These are phyloP conservation scores for Cladosporium oxysporum DNA, from an alignment of 2,329 filamentous ascomycete genomes.

Conservation along the genomic window DNA sequence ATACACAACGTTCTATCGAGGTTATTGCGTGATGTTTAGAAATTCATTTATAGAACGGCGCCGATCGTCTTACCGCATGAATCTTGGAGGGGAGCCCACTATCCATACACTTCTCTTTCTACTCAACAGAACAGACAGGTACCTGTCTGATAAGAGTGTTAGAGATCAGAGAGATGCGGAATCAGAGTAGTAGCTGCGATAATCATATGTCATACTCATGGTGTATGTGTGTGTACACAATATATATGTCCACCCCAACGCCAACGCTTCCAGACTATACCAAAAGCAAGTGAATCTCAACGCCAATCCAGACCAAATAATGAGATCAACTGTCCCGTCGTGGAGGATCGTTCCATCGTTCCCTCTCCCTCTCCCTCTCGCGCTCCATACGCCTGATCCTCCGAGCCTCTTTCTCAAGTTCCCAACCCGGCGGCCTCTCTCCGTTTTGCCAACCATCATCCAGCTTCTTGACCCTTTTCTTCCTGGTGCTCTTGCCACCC, in stretches of 20 bases:
- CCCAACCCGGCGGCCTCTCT: conserved; percentile 37
- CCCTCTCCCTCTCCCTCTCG: conserved; percentile 9
- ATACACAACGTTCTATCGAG: background rate
- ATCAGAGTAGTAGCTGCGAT: background rate
- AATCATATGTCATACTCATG: background rate
- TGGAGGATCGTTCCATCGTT: background rate
- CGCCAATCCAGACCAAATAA: background rate
- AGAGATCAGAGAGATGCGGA: too few species aligned
- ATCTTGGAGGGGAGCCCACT: background rate
- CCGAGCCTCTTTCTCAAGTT: conserved; percentile 34
- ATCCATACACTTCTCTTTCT: background rate
- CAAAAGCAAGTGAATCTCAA: background rate
- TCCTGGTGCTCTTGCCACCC: background rate
- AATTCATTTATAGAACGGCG: background rate
- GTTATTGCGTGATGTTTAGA: background rate
- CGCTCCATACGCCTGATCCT: conserved; percentile 22
- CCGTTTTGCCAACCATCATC: conserved; percentile 38
- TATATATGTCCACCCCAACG: background rate
- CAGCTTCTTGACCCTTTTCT: conserved; percentile 28
- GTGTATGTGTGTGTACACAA: background rate
- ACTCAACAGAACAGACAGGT: background rate
- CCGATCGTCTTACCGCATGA: background rate
- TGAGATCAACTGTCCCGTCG: conserved; percentile 2
- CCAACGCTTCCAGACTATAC: background rate
- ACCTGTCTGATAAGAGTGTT: too few species aligned